Evolutionary conservation across 2,329 filamentous ascomycete species (phyloP), one percentile per base, ranked within the genome.

Genomic region (Monilinia fructicola): DNA sequence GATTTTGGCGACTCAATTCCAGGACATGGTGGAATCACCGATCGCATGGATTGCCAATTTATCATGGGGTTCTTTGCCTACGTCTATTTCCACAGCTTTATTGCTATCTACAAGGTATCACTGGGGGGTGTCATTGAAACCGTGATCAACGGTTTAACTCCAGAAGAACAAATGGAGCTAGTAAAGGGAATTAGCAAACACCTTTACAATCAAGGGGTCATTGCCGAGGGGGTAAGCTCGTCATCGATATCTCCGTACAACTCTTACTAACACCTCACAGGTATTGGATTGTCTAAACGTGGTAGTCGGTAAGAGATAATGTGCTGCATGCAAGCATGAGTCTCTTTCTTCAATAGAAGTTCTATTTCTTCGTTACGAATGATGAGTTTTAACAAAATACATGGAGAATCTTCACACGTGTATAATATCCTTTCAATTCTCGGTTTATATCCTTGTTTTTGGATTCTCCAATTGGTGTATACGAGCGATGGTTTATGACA

Each of bases 51-150:
- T 77, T 99, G 95, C 78, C 95, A 99, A 77, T 99, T 99, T 81
- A 98, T 98, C 82, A 99, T 99, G 95, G 95, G 95, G 11, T 95
- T 97, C 79, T 98, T 99, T 75, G 87, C 94, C 21, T 98, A 93
- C 82, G 93, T 99, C 85, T 99, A 99, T 81, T 99, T 96, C 80
- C 93, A 97, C 78, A 95, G 91, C 75, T 99, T 99, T 78, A 94
- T 99, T 75, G 93, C 93, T 4, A 84, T 92, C 9, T 88, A 97
- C 82, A 92, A 94, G 78, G 88, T 90, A 50, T 92, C 84, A 66
- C 89, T 97, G 26, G 95, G 94, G 26, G 87, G 87, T 65, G 90
- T 99, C 46, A 90, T 99, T 72, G 94, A 99, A 81, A 87, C 88
- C 16, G 94, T 92, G 61, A 96, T 99, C 72, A 96, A 89, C 7